Evolutionary conservation across 495 filamentous ascomycete genomes (phyloP).

Genomic region (Penicillium longicatenatum): DNA sequence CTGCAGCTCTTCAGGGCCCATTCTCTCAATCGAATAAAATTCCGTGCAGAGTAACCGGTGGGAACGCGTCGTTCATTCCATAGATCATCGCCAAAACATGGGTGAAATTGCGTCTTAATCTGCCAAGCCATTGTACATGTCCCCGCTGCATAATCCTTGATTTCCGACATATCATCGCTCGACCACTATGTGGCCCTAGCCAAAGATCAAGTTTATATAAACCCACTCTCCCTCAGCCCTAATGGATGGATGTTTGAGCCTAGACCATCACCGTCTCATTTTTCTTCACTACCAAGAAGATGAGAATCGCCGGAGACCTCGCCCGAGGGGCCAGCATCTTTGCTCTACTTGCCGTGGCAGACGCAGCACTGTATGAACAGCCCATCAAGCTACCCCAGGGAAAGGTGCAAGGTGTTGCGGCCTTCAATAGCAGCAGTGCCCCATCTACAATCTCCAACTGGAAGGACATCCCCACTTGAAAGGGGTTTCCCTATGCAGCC

Average conservation of each 20-base stretch:
- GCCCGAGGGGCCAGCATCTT: neutral
- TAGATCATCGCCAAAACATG: neutral
- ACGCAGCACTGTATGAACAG: neutral
- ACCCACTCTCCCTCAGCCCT: neutral
- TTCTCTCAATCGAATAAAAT: neutral
- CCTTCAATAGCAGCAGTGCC: neutral
- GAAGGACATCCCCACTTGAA: conserved; percentile 46
- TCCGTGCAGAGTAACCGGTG: neutral
- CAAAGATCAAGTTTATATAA: neutral
- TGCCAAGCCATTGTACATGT: neutral
- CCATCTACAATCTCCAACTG: conserved; percentile 36
- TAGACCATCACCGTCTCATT: neutral
- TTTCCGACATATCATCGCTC: neutral
- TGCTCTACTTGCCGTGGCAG: neutral
- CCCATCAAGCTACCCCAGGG: neutral
- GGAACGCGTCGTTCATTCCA: neutral
- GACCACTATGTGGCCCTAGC: neutral
- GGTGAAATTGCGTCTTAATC: neutral
- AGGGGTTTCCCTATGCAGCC: conserved; percentile 17
- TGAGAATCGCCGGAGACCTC: neutral
- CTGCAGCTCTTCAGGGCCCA: neutral
- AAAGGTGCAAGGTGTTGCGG: neutral
- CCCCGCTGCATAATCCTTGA: neutral
- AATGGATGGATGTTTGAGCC: neutral
- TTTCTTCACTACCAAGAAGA: neutral